phyloP scores from a whole-genome alignment of 768 basidiomycete species.

The Ramaria rubella region DNA sequence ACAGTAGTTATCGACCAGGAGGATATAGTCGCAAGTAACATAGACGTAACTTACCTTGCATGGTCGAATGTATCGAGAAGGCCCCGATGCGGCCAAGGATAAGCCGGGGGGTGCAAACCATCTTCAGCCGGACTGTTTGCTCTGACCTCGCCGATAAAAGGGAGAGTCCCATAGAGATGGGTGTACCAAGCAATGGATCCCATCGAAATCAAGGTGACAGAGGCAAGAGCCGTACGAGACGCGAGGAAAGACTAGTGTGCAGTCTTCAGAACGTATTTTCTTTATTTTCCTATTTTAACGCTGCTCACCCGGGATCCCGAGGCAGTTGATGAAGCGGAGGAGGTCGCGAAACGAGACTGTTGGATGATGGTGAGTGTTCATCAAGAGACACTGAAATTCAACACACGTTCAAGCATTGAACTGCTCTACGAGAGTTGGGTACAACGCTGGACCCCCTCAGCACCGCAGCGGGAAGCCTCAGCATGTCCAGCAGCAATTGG shows the following conservation, averaged over 20 bases:
- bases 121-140: conserved; percentile 91
- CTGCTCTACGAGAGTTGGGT: conserved; percentile 1
- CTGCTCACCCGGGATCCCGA: conserved; percentile 58
- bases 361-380: not conserved
- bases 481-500: conserved; percentile 8
- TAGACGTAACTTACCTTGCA: conserved; percentile 58
- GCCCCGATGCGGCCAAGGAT: conserved; percentile 92
- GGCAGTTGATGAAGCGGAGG: conserved; percentile 45
- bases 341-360: conserved; percentile 56
- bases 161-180: conserved; percentile 83
- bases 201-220: conserved; percentile 68
- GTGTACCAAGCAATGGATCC: conserved; percentile 97
- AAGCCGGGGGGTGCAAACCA: conserved; percentile 80
- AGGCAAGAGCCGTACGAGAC: conserved; percentile 68
- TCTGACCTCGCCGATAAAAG: conserved; percentile 87
- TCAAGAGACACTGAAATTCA: not conserved
- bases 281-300: too few species aligned
- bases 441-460: not conserved
- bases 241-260: conserved; percentile 49
- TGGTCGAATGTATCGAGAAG: conserved; percentile 91
- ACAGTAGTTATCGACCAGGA: conserved; percentile 1
- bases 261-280: conserved; percentile 1
- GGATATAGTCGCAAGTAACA: conserved; percentile 11
- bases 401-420: not conserved
- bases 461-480: conserved; percentile 14